Evolutionary conservation across 768 basidiomycete genomes (phyloP), one percentile per base, ranked within the genome.

Genomic region (Leccinum disarticulatum): DNA sequence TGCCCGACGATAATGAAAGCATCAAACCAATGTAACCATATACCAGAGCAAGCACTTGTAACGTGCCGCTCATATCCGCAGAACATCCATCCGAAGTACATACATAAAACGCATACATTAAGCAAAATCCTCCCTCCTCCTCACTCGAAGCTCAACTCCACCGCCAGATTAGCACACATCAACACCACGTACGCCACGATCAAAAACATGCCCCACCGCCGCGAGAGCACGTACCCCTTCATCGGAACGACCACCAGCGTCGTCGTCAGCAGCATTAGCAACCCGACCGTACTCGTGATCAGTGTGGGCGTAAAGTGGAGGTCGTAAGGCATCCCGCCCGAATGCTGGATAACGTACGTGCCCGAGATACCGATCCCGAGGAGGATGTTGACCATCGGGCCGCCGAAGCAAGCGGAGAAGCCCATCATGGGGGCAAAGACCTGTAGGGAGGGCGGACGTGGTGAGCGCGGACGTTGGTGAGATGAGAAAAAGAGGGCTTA

Each of bases 361-460:
- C 97, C 96, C 0, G 95, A 94, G 54, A 96, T 82, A 22, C 97
- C 97, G 58, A 98, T 82, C 1, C 96, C 96, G 36, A 93, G 84
- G 6, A 94, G 82, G 61, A 94, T 92, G 74, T 94, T 94, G 64
- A 94, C 83, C 91, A 94, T 93, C 0, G 93, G 92, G 1, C 92
- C 90, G 52, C 94, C 94, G 65, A 95, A 95, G 72, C 94, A 97
- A 0, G 94, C 95, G 5, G 93, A 92, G 74, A 97, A 95, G 25
- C 90, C 94, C 95, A 95, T 97, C 68, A 93, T 86, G 41, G 87
- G 95, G 38, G 89, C 93, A 72, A 94, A 95, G 17, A 84, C 86
- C 86, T 90, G 58, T 4, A 31, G 30, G 15, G 33, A 6, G 50
- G 27, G 17, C 30, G 56, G 46, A 35, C 13, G 25, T 17, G 10